Percentiles rank a stretch among this genome's conserved stretches.
Evolutionary conservation across 371 early-diverging fungal genomes (phyloP).

Genomic region (Mortierella sp.): DNA sequence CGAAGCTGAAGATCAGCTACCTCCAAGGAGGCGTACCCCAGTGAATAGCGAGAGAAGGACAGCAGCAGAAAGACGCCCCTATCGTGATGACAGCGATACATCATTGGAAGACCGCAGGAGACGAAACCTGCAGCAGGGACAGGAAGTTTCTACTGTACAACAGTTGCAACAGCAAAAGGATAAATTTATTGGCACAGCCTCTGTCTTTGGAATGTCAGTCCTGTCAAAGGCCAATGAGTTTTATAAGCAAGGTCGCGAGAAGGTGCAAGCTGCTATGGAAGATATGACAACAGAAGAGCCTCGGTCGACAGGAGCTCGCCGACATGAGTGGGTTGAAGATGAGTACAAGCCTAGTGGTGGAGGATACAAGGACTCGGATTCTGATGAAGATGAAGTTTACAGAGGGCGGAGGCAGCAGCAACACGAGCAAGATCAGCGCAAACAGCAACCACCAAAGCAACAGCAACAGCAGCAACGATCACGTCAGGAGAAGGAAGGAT

Average conservation of each 20-base stretch:
- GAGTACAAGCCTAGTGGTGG: slow-evolving; percentile 41
- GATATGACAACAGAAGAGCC: slow-evolving; percentile 69
- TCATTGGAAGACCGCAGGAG: slow-evolving; percentile 25
- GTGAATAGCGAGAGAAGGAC: not conserved
- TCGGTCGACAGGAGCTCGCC: slow-evolving; percentile 41
- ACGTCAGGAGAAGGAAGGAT: slow-evolving; percentile 55
- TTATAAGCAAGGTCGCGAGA: slow-evolving; percentile 77
- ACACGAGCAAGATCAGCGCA: slow-evolving; percentile 21
- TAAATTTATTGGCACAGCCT: slow-evolving; percentile 73
- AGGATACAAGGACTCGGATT: slow-evolving; percentile 59
- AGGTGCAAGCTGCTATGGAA: slow-evolving; percentile 73
- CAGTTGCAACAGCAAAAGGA: slow-evolving; percentile 69
- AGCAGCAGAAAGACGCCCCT: not conserved
- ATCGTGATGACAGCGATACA: slow-evolving; percentile 31
- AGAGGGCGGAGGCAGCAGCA: slow-evolving; percentile 35
- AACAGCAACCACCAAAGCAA: slow-evolving; percentile 20
- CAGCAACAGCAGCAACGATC: slow-evolving; percentile 27
- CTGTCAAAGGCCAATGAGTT: slow-evolving; percentile 80
- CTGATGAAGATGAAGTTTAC: slow-evolving; percentile 56
- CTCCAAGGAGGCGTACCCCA: slow-evolving; percentile 15
- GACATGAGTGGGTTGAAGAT: slow-evolving; percentile 60
- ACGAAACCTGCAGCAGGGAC: slow-evolving; percentile 29
- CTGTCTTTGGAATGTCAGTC: slow-evolving; percentile 76
- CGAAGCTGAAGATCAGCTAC: slow-evolving; percentile 53
- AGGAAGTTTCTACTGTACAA: slow-evolving; percentile 33